Conservation (phyloP, 805 yeast species). For the Starmerella kuoi region DNA sequence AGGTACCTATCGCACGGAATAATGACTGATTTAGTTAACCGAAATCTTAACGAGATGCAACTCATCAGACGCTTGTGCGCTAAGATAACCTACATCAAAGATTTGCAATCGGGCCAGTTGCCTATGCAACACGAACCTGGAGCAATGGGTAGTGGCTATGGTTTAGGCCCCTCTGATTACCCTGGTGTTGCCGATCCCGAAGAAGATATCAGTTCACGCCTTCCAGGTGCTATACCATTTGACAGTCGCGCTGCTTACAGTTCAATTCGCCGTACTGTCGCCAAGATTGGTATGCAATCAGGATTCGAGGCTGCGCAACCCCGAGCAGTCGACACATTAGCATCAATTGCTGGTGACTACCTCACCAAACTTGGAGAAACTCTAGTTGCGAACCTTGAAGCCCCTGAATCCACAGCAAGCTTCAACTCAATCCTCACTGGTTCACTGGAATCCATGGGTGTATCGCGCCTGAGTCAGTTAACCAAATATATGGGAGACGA, state of each 20-base stretch:
- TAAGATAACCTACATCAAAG: conserved; percentile 74
- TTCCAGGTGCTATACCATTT: conserved; percentile 54
- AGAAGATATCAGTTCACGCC: conserved; percentile 69
- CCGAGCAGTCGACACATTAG: conserved; percentile 60
- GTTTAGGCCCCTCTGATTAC: conserved; percentile 9
- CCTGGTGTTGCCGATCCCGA: conserved; percentile 48
- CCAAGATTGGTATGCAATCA: conserved; percentile 75
- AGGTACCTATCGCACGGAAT: conserved; percentile 36
- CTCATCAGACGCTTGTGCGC: conserved; percentile 78
- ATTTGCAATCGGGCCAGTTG: conserved; percentile 50
- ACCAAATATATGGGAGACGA: conserved; percentile 64
- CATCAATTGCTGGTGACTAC: conserved; percentile 75
- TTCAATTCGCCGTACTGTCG: conserved; percentile 54
- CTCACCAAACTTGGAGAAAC: conserved; percentile 62
- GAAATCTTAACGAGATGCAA: conserved; percentile 69
- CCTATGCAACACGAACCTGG: conserved; percentile 1
- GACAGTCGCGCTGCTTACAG: conserved; percentile 50
- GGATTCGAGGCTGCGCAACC: conserved; percentile 83
- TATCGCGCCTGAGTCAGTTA: conserved; percentile 53
- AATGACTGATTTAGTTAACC: conserved; percentile 44
- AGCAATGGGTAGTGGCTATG: not conserved
- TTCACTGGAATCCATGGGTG: conserved; percentile 74
- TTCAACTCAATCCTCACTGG: conserved; percentile 43
- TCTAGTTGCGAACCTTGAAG: conserved; percentile 58
- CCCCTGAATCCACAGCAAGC: conserved; percentile 29